These are phyloP conservation scores for Neonectria coccinea DNA, from an alignment of 2,329 filamentous ascomycete genomes.

Conservation along the genomic window DNA sequence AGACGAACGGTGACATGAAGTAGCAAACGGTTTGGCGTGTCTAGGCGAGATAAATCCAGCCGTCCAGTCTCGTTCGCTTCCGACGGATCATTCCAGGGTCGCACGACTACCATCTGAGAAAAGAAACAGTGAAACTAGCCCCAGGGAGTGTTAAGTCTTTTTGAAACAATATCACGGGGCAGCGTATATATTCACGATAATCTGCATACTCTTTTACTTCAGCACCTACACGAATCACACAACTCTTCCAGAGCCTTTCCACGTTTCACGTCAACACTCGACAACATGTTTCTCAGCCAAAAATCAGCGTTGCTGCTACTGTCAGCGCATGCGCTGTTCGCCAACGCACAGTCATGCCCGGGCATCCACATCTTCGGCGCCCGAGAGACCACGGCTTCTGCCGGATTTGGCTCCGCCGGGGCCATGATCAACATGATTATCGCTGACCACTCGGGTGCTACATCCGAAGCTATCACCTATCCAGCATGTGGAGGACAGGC, in stretches of 20 bases:
- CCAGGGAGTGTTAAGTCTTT: not conserved
- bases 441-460: slow-evolving; percentile 21
- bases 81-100: not conserved
- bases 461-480: slow-evolving; percentile 27
- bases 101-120: not conserved
- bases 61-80: not conserved
- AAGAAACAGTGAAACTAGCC: not conserved
- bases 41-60: not conserved
- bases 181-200: not conserved
- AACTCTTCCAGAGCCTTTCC: no score
- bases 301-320: slow-evolving; percentile 5
- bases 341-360: slow-evolving; percentile 49
- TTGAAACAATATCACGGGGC: not conserved
- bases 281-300: slow-evolving; percentile 3
- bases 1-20: not conserved
- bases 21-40: no score
- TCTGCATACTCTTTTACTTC: not conserved
- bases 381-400: slow-evolving; percentile 61
- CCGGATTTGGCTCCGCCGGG: slow-evolving; percentile 64
- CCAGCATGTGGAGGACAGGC: slow-evolving; percentile 72
- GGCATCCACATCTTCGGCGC: slow-evolving; percentile 60
- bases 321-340: slow-evolving; percentile 27
- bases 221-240: no score
- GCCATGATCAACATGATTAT: slow-evolving; percentile 63
- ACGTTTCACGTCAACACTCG: not conserved